phyloP scores from a whole-genome alignment of 768 basidiomycete genomes.

The Omphalotus guepiniiformis region DNA sequence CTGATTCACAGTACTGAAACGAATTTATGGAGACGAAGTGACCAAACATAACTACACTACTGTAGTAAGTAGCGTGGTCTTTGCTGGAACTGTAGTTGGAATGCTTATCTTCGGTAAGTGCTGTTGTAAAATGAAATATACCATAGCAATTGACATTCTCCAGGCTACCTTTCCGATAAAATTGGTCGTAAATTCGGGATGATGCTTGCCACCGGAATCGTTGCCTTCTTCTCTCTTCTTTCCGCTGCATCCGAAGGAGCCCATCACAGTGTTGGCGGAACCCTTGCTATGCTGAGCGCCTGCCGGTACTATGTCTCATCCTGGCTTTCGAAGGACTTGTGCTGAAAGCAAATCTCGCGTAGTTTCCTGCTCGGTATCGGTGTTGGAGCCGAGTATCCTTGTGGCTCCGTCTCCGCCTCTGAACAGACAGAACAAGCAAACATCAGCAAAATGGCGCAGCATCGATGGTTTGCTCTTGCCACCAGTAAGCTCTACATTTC shows the following conservation, averaged over 20 bases:
- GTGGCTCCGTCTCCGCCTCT: slow-evolving; percentile 82
- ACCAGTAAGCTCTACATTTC: slow-evolving; percentile 63
- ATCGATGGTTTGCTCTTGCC: slow-evolving; percentile 83
- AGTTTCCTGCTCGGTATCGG: slow-evolving; percentile 90
- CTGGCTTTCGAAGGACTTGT: neutral
- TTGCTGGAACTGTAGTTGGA: slow-evolving; percentile 85
- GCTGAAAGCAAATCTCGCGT: slow-evolving; percentile 2
- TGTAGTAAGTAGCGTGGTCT: slow-evolving; percentile 64
- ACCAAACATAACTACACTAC: slow-evolving; percentile 53
- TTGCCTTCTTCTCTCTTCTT: slow-evolving; percentile 77
- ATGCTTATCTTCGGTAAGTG: slow-evolving; percentile 68
- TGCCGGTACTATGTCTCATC: slow-evolving; percentile 50
- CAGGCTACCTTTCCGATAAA: slow-evolving; percentile 77
- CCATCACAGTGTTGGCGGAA: slow-evolving; percentile 60
- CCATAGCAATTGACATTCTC: neutral
- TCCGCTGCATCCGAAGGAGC: slow-evolving; percentile 83
- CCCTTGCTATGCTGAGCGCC: slow-evolving; percentile 73
- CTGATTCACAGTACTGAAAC: slow-evolving; percentile 51
- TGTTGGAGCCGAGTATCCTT: slow-evolving; percentile 86
- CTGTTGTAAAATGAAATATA: neutral
- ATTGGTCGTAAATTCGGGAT: slow-evolving; percentile 86
- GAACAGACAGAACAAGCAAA: slow-evolving; percentile 86
- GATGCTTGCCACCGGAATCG: slow-evolving; percentile 83
- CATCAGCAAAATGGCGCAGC: slow-evolving; percentile 75
- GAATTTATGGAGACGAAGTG: slow-evolving; percentile 63